Evolutionary conservation across 78 protist genomes (phyloP), one percentile per base, ranked within the genome.

Genomic region (slime mould (Dictyostelium discoideum)): DNA sequence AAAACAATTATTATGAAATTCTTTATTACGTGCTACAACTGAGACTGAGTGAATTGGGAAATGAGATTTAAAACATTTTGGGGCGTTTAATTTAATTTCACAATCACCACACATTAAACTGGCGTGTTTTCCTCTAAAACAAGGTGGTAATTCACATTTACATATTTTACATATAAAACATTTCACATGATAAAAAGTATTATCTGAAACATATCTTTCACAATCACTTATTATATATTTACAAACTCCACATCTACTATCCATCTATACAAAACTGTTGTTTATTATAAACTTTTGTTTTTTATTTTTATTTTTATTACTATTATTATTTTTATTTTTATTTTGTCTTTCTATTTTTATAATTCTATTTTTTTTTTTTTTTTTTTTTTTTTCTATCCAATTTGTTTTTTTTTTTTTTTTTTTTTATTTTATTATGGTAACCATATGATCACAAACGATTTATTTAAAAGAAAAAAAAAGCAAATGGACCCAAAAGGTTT

Each of bases 21-120:
- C 65, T 39, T 82, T 90, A n/a, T 83, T 72, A 37, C 88, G 42
- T 29, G 84, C 95, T 11, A 37, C 76, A 14, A 90, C 88, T 20
- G 84, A 16, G 11, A 87, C 76, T 7, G 60, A 42, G 50, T 90
- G 77, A 2, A 90, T 90, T 14, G 88, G 83, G 22, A 83, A 14
- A 48, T 22, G 2, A 50, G 88, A 90, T 44, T 90, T 63, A 22
- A 48, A 82, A 72, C 95, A 90, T 54, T 73, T 80, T 73, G 84
- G 84, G 20, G 95, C 83, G 72, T 18, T 82, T 20, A 90, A 6
- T 5, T 50, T 29, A 6, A 48, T 65, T 50, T 90, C 95, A 50
- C 95, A 90, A 65, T 80, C 81, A 42, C 84, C 88, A 50, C 95
- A 90, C 57, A 81, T 81, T 8, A 90, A 69, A 20, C 82, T 79